These are phyloP conservation scores for Falciphora oryzae DNA, from an alignment of 2,329 filamentous ascomycete species.

Conservation along the genomic window DNA sequence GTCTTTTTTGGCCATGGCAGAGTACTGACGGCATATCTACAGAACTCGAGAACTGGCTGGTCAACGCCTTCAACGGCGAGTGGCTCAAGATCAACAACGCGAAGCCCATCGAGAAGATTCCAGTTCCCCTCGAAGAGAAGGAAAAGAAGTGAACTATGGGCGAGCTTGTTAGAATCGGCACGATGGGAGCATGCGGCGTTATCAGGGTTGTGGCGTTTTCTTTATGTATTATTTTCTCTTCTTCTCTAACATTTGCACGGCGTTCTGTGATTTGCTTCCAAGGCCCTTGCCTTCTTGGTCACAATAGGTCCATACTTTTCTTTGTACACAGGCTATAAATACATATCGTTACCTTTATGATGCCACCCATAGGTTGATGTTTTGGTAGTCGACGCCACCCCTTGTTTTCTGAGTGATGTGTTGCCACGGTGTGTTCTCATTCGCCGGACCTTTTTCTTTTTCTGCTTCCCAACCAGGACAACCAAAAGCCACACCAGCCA, in stretches of 20 bases:
- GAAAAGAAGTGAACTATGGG: constrained; percentile 3
- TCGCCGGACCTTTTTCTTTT: no score
- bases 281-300: no score
- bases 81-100: constrained; percentile 62
- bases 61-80: constrained; percentile 97
- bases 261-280: neutral
- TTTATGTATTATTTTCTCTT: neutral
- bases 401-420: no score
- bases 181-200: neutral
- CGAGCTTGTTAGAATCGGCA: neutral
- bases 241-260: neutral
- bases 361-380: no score
- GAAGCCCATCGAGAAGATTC: constrained; percentile 34
- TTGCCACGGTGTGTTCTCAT: no score
- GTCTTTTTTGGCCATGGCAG: neutral
- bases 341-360: no score
- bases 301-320: no score
- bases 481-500: no score
- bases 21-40: neutral
- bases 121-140: constrained; percentile 5
- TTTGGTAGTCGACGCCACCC: no score
- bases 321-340: no score
- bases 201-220: neutral
- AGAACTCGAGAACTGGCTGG: constrained; percentile 80
- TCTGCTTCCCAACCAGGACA: no score